Conservation (phyloP, 768 basidiomycete genomes). For the Mycena maculata region DNA sequence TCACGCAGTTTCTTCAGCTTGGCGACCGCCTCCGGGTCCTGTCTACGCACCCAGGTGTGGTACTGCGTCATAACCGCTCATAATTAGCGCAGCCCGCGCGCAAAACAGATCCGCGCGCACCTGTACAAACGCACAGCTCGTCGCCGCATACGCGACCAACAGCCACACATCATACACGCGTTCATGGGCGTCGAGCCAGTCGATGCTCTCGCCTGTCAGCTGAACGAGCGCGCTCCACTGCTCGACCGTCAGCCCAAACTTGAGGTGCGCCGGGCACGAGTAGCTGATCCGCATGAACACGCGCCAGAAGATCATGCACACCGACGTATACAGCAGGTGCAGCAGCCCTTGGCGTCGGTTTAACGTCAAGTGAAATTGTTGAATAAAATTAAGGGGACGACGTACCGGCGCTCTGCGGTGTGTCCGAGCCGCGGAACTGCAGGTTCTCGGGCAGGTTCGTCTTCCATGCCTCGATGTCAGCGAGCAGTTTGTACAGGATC, state of each 20-base stretch:
- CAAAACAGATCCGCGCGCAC: slow-evolving; percentile 53
- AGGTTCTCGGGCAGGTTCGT: slow-evolving; percentile 80
- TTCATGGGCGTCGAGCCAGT: slow-evolving; percentile 90
- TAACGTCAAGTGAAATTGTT: too few species aligned
- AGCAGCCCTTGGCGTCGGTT: slow-evolving; percentile 73
- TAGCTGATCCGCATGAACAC: slow-evolving; percentile 99
- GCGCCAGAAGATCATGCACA: slow-evolving; percentile 97
- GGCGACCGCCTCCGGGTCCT: slow-evolving; percentile 78
- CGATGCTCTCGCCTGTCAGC: slow-evolving; percentile 83
- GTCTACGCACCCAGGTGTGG: slow-evolving; percentile 90
- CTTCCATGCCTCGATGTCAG: slow-evolving; percentile 83
- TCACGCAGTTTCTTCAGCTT: slow-evolving; percentile 86
- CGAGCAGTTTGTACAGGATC: slow-evolving; percentile 70
- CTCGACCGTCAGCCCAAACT: slow-evolving; percentile 83
- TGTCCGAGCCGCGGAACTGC: slow-evolving; percentile 78
- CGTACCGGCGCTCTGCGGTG: slow-evolving; percentile 73
- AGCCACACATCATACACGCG: slow-evolving; percentile 88
- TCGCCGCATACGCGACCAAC: slow-evolving; percentile 87
- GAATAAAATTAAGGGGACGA: too few species aligned
- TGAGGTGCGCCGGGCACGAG: slow-evolving; percentile 88
- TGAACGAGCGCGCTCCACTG: slow-evolving; percentile 81
- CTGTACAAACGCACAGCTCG: slow-evolving; percentile 91
- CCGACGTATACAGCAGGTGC: slow-evolving; percentile 88
- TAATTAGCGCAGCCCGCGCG: too few species aligned
- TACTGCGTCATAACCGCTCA: slow-evolving; percentile 62